Evolutionary conservation across 192 early-diverging fungal genomes (phyloP).

Genomic region (Entomortierella beljakovae): DNA sequence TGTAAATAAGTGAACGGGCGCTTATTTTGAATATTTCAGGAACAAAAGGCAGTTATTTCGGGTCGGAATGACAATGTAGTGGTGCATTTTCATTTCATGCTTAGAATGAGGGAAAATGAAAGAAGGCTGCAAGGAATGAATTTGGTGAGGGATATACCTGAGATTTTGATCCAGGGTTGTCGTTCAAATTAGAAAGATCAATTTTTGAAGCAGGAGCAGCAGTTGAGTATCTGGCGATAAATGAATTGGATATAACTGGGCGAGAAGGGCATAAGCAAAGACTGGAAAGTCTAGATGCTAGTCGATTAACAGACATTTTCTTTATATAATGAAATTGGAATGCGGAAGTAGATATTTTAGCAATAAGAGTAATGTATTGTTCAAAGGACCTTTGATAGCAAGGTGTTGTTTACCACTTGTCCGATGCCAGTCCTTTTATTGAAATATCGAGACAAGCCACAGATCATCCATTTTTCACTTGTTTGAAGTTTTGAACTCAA

Average conservation of each 20-base stretch:
- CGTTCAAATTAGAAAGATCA: slow-evolving; percentile 53
- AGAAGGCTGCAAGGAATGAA: not conserved
- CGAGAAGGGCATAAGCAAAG: slow-evolving; percentile 46
- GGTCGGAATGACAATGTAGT: too few species aligned
- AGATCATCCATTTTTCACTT: too few species aligned
- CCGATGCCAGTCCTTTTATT: not conserved
- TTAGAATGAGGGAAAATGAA: too few species aligned
- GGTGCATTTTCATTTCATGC: too few species aligned
- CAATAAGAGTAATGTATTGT: too few species aligned
- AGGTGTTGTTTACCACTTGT: not conserved
- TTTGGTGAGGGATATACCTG: slow-evolving; percentile 21
- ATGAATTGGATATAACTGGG: slow-evolving; percentile 4
- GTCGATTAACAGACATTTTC: slow-evolving; percentile 38
- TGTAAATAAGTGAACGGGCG: not conserved
- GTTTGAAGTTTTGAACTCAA: not conserved
- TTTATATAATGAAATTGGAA: not conserved
- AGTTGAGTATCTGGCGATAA: slow-evolving; percentile 29
- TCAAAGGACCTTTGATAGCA: too few species aligned
- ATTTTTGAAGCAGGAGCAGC: slow-evolving; percentile 14
- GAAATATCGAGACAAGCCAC: not conserved
- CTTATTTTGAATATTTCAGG: not conserved
- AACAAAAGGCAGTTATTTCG: not conserved
- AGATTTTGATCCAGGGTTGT: slow-evolving; percentile 56
- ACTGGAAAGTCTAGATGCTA: slow-evolving; percentile 46
- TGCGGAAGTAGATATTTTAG: too few species aligned